Evolutionary conservation across 106 monocot species (phyloP).

Genomic region (Gastrodia elata): DNA sequence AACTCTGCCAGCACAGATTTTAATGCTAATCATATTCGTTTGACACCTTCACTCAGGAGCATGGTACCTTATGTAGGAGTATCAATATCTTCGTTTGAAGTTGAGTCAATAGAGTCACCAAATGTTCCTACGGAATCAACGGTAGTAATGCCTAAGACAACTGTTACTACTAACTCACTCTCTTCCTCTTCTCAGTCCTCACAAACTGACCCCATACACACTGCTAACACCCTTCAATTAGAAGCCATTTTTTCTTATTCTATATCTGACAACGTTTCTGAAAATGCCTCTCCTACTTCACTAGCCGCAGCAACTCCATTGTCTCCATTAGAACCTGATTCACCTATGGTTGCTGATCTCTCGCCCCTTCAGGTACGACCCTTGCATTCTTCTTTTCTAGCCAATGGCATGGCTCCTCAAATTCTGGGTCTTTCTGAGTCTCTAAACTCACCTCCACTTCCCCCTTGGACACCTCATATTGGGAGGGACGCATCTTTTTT

Average conservation of each 20-base stretch:
- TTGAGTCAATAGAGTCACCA: background rate
- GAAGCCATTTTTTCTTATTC: slow-evolving; percentile 1
- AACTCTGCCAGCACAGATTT: slow-evolving; percentile 20
- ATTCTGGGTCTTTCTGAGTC: background rate
- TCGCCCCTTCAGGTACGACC: background rate
- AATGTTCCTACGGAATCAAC: background rate
- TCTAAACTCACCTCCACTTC: background rate
- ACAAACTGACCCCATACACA: background rate
- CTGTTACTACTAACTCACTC: background rate
- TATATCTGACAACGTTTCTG: background rate
- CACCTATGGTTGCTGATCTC: background rate
- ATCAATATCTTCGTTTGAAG: background rate
- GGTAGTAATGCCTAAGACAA: background rate
- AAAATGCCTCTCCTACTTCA: background rate
- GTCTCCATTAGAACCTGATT: background rate
- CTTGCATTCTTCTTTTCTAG: background rate
- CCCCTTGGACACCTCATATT: background rate
- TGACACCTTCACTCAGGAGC: slow-evolving; percentile 20
- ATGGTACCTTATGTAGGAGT: background rate
- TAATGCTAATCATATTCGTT: slow-evolving; percentile 21
- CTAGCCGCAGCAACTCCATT: background rate
- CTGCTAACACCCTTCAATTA: background rate
- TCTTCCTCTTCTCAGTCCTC: background rate
- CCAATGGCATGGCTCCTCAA: background rate
- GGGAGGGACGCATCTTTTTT: background rate